Percentiles rank a stretch among this genome's conserved stretches.
Conservation (phyloP, 495 filamentous ascomycete genomes). For the Aspergillus leporis region DNA sequence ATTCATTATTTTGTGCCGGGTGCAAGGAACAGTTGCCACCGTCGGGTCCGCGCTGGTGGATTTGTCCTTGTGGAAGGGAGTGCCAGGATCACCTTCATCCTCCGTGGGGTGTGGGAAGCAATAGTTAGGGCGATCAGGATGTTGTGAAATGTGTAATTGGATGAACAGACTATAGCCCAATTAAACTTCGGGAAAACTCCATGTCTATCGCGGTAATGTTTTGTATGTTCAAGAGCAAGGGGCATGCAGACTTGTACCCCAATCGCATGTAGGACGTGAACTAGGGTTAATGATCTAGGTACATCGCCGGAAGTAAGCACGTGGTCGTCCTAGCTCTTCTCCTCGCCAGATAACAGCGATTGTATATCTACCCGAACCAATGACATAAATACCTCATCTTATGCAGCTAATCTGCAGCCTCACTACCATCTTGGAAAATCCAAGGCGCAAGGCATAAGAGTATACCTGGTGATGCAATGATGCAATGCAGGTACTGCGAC, state of each 20-base stretch:
- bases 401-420: neutral
- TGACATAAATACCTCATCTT: neutral
- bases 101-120: neutral
- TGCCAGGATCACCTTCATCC: neutral
- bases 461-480: neutral
- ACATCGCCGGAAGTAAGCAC: no score
- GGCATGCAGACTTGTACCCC: no score
- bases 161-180: no score
- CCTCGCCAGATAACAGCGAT: no score
- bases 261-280: no score
- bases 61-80: neutral
- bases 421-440: neutral
- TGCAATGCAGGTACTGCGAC: neutral
- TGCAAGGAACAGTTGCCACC: neutral
- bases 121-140: neutral
- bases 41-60: neutral
- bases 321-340: no score
- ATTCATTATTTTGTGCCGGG: neutral
- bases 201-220: no score
- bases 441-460: neutral
- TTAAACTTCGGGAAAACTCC: neutral
- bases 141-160: neutral
- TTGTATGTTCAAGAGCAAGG: no score
- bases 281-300: no score
- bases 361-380: neutral